Base-by-base conservation (phyloP, 805 yeast genomes). In the Lachancea meyersii region DNA sequence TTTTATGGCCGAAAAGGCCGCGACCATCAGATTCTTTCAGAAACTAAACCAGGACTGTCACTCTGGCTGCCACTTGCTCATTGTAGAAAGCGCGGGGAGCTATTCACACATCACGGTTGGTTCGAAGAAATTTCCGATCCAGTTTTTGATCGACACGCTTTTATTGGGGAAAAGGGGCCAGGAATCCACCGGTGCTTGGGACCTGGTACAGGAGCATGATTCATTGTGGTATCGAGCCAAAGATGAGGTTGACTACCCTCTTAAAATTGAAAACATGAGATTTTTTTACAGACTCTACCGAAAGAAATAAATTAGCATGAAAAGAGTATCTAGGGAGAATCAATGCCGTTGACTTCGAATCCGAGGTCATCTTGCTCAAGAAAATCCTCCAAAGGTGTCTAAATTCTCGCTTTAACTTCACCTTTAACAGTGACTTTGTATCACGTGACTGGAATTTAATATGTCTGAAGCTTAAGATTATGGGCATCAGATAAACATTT, bases 41-140 rank as follows among this genome's bases (percentile, higher is more conserved):
- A 56, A 63, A 9, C 60, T 87, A 45, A 72, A 76, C 41, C 49
- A 55, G 4, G 32, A 57, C 6, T 85, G 94, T 60, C 56, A 62
- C 27, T 43, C 60, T 1, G 93, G 89, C 0, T 64, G 86, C 13
- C 60, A 74, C 22, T 61, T 87, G 27, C 67, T 88, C 35, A 77
- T 87, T 19, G 76, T 86, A 1, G 96, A 87, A 55, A 82, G 93
- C 64, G 96, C 96, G 0, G 96, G 96, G 0, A 83, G 94, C 8
- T 87, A 80, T 61, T 85, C 95, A 1, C 81, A 86, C 52, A 83
- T 87, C 30, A 72, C 77, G 2, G 73, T 87, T 33, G 95, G 95
- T 3, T 61, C 76, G 23, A 86, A 82, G 58, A 75, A 69, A 50
- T 87, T 87, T 65, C 96, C 96, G 0, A 80, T 87, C 3, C 88